Evolutionary conservation across 768 basidiomycete genomes (phyloP).

Genomic region (Amylocystis lapponica): DNA sequence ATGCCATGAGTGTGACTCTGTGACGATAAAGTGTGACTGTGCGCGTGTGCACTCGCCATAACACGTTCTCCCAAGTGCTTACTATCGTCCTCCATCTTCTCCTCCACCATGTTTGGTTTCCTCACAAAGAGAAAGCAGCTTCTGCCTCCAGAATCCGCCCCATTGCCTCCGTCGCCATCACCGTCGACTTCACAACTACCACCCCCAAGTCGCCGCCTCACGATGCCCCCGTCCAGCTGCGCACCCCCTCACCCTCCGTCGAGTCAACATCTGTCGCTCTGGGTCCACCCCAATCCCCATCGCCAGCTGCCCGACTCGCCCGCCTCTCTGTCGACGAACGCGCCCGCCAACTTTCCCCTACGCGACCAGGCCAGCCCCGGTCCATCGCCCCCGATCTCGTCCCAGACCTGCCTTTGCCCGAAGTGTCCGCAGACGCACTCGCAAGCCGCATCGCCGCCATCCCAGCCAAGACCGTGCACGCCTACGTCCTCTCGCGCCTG

Average conservation of each 20-base stretch:
- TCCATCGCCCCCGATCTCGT: constrained; percentile 27
- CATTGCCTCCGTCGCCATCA: constrained; percentile 2
- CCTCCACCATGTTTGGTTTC: constrained; percentile 23
- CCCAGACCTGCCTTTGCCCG: constrained; percentile 20
- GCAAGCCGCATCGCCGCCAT: constrained; percentile 50
- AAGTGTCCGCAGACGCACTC: constrained; percentile 34
- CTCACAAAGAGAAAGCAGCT: constrained; percentile 12
- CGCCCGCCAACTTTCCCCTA: constrained; percentile 30
- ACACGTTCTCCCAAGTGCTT: not conserved
- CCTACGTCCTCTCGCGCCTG: constrained; percentile 53
- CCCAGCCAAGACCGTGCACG: constrained; percentile 61
- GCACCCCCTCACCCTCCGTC: constrained; percentile 50
- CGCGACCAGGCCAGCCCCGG: constrained; percentile 15
- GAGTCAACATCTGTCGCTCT: constrained; percentile 22
- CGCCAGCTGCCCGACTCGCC: constrained; percentile 18
- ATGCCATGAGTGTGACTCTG: too few relatives aligned
- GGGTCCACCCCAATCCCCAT: constrained; percentile 19
- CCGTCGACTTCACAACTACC: constrained; percentile 1
- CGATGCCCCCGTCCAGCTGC: constrained; percentile 31
- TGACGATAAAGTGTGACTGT: too few relatives aligned
- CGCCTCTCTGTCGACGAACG: constrained; percentile 25
- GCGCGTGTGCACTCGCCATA: not conserved
- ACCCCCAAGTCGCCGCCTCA: constrained; percentile 4
- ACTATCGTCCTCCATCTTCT: not conserved
- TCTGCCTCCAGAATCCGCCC: constrained; percentile 3